These are phyloP conservation scores for Dispira simplex DNA, from an alignment of 192 early-diverging fungal species.

Conservation along the genomic window DNA sequence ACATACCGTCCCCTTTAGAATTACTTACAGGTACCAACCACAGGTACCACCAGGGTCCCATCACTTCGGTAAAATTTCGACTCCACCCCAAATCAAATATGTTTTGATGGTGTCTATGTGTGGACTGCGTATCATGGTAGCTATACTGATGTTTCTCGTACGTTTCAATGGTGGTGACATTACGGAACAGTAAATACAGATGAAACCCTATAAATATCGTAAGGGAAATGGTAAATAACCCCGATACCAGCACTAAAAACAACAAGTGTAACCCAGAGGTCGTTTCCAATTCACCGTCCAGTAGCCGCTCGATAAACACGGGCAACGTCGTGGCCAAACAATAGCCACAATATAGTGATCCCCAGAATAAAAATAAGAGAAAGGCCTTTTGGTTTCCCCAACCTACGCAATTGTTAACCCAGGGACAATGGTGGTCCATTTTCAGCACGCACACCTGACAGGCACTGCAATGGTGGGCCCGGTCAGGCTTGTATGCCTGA, in stretches of 20 bases:
- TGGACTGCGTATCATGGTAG: not conserved
- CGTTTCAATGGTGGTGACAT: conserved; percentile 28
- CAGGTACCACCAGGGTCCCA: conserved; percentile 31
- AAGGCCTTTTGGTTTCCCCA: conserved; percentile 62
- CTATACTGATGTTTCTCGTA: conserved; percentile 20
- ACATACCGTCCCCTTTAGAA: conserved; percentile 32
- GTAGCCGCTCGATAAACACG: conserved; percentile 10
- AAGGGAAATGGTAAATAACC: conserved; percentile 17
- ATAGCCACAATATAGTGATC: conserved; percentile 15
- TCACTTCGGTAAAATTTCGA: conserved; percentile 37
- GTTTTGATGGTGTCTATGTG: conserved; percentile 16
- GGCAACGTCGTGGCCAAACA: conserved; percentile 13
- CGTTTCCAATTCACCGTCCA: not conserved
- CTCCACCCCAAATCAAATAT: conserved; percentile 25
- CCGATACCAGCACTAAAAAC: conserved; percentile 17
- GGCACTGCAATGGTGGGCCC: conserved; percentile 65
- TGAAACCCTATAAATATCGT: conserved; percentile 22
- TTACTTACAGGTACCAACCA: conserved; percentile 38
- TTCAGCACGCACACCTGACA: conserved; percentile 59
- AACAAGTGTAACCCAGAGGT: conserved; percentile 14
- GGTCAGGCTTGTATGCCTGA: conserved; percentile 55
- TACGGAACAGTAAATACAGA: conserved; percentile 19
- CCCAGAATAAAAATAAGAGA: conserved; percentile 37
- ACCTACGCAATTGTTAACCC: conserved; percentile 72
- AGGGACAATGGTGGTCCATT: conserved; percentile 70